phyloP scores from a whole-genome alignment of 441 rosid genomes.

The Corymbia citriodora region DNA sequence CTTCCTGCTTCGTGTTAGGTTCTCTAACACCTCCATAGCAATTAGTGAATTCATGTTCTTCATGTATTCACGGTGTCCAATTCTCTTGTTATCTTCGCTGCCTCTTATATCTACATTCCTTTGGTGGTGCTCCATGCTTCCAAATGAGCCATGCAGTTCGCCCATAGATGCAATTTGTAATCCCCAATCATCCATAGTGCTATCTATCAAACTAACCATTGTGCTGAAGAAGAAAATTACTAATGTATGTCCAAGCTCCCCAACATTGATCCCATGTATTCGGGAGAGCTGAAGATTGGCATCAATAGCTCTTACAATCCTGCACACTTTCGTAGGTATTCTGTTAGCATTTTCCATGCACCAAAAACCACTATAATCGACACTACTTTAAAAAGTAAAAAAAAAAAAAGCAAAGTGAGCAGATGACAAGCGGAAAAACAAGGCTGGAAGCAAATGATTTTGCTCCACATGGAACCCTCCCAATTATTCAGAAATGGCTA shows the following conservation, averaged over 20 bases:
- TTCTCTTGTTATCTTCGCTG: conserved; percentile 7
- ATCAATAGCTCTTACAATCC: conserved; percentile 49
- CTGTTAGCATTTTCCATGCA: background rate
- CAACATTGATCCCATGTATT: conserved; percentile 24
- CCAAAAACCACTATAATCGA: background rate
- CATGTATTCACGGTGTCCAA: conserved; percentile 29
- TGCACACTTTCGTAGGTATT: conserved; percentile 19
- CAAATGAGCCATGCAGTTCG: conserved; percentile 11
- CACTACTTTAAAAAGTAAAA: background rate
- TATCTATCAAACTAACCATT: conserved; percentile 34
- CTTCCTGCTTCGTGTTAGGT: conserved; percentile 40
- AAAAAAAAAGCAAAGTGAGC: background rate
- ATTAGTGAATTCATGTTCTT: conserved; percentile 31
- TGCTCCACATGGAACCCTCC: background rate
- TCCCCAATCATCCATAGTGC: conserved; percentile 45
- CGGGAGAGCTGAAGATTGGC: conserved; percentile 40
- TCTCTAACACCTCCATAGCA: conserved; percentile 43
- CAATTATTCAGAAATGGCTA: background rate
- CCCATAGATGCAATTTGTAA: conserved; percentile 19
- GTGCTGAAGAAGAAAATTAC: conserved; percentile 46
- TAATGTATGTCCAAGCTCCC: conserved; percentile 38
- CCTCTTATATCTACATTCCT: conserved; percentile 34
- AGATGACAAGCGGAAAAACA: background rate
- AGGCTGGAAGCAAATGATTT: background rate
- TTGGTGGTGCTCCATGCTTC: conserved; percentile 18